Conservation (phyloP, 352 stramenopile genomes). For the Phytophthora aleatoria region DNA sequence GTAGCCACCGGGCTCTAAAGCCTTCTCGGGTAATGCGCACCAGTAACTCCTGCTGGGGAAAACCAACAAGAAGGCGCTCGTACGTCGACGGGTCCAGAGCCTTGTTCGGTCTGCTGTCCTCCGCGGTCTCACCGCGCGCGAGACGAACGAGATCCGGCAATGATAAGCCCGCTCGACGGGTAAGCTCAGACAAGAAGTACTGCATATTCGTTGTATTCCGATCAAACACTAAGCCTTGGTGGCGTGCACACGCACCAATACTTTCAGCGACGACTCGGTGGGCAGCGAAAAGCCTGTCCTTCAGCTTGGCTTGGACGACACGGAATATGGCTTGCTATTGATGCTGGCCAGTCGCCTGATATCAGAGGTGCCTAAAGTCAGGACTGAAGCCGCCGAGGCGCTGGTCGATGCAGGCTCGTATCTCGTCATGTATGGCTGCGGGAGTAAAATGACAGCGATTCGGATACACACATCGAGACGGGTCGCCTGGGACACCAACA, state of each 20-base stretch:
- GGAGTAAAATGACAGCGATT: not conserved
- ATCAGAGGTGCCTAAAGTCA: too few relatives aligned
- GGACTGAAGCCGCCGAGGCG: not conserved
- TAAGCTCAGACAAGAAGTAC: not conserved
- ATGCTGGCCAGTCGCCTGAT: too few relatives aligned
- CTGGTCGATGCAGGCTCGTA: not conserved
- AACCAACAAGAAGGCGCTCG: not conserved
- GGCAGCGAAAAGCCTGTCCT: too few relatives aligned
- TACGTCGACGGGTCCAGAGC: not conserved
- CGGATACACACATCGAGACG: not conserved
- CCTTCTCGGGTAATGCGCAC: not conserved
- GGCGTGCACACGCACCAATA: too few relatives aligned
- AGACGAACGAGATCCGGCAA: not conserved
- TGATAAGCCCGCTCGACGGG: not conserved
- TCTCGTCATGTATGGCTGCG: not conserved
- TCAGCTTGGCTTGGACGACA: not conserved
- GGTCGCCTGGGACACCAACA: too few relatives aligned
- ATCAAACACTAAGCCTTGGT: too few relatives aligned
- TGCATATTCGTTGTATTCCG: too few relatives aligned
- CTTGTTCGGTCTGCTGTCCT: not conserved
- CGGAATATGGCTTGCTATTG: too few relatives aligned
- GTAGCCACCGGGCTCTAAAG: not conserved
- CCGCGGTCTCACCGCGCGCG: not conserved
- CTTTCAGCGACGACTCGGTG: too few relatives aligned
- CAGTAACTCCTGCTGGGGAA: not conserved